These are phyloP conservation scores for Kodamaea neixiangensis DNA, from an alignment of 805 yeast species.

Conservation along the genomic window DNA sequence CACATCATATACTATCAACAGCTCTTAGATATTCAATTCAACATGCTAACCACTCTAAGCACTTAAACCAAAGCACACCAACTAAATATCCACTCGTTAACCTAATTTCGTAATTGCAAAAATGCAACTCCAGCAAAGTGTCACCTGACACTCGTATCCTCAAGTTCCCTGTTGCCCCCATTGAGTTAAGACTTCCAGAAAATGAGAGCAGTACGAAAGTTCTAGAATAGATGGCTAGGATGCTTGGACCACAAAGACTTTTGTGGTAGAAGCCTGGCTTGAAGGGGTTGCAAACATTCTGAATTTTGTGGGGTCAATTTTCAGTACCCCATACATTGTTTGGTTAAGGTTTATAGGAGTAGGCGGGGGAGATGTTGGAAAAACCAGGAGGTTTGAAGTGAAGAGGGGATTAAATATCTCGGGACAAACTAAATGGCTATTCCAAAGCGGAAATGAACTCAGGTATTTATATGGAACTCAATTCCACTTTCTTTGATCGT, in stretches of 20 bases:
- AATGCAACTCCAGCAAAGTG: neutral
- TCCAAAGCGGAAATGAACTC: neutral
- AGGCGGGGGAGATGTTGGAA: neutral
- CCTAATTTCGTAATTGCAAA: no score
- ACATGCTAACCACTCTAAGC: no score
- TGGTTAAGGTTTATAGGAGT: neutral
- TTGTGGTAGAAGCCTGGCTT: neutral
- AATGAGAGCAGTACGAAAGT: neutral
- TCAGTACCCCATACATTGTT: neutral
- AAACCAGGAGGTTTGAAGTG: neutral
- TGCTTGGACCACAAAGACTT: neutral
- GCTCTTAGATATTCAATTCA: no score
- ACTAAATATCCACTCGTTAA: no score
- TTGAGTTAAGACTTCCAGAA: neutral
- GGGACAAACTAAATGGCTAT: neutral
- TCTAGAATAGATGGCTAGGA: neutral
- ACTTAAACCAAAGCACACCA: neutral
- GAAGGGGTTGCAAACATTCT: neutral
- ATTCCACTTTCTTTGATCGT: neutral
- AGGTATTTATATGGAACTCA: neutral
- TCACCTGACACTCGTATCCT: neutral
- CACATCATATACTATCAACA: no score
- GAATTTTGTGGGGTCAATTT: neutral
- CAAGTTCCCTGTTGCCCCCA: no score
- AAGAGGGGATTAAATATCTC: neutral